Base-by-base conservation (phyloP, 306 rosid species). In the Cucumis cinereus region DNA sequence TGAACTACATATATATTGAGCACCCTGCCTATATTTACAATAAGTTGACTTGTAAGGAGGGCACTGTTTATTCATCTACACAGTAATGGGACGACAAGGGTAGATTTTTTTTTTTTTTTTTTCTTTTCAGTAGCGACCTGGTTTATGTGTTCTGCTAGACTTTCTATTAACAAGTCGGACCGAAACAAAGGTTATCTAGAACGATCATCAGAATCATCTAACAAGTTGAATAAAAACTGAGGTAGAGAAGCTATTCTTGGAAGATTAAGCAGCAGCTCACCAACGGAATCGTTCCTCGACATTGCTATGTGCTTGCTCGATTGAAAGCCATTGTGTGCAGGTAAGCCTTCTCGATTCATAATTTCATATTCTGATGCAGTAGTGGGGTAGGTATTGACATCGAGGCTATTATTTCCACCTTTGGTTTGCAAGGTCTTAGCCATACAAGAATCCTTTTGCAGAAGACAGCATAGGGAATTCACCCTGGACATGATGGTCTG, bases 261-360 rank as follows among this genome's bases (percentile, higher is more conserved):
- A 53, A 92, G 92, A 75, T 90, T 93, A 77, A 86, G 91, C 70
- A 90, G 87, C 66, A 92, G 77, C 4, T 90, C 97, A 77, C 90
- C 93, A 13, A 92, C 89, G 0, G 96, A 92, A 72, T 92, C 97
- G 55, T 87, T 92, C 81, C 93, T 90, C 4, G 93, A 87, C 93
- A 92, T 92, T 3, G 81, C 87, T 38, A 76, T 79, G 76, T 84
- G 89, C 82, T 78, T 88, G 69, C 86, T 79, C 2, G 28, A 26
- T 40, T 85, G 89, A 68, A 83, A 49, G 45, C 60, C 45, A 50
- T 71, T 16, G 1, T 4, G 47, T 6, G 28, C 61, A 17, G 45
- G 47, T 17, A 50, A 72, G 19, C 61, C 87, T 72, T 80, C 89
- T 7, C 84, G 72, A 63, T 54, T 67, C 82, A 73, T 83, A 60